Conservation (phyloP, 371 early-diverging fungal species). For the Apophysomyces sp. region DNA sequence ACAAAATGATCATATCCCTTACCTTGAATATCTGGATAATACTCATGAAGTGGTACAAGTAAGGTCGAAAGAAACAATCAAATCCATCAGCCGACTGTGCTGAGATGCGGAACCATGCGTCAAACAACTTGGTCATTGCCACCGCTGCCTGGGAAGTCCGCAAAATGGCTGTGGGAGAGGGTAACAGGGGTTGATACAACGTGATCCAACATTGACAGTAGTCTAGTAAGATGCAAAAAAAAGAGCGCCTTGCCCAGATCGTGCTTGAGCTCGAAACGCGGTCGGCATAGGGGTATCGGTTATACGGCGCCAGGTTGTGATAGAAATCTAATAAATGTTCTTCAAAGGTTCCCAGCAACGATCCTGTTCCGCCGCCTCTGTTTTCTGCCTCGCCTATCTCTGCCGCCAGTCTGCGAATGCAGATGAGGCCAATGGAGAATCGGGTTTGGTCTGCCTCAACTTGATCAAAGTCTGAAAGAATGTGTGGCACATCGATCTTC, state of each 20-base stretch:
- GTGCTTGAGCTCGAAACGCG: slow-evolving; percentile 6
- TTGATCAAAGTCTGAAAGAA: slow-evolving; percentile 17
- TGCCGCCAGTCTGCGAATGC: slow-evolving; percentile 12
- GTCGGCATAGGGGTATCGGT: neutral
- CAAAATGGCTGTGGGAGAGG: slow-evolving; percentile 14
- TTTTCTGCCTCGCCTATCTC: neutral
- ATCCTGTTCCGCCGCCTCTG: neutral
- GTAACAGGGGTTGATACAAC: slow-evolving; percentile 16
- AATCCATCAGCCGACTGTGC: slow-evolving; percentile 21
- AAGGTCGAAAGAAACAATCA: slow-evolving; percentile 45
- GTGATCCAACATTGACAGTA: slow-evolving; percentile 34
- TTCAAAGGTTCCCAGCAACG: neutral
- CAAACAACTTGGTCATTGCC: slow-evolving; percentile 25
- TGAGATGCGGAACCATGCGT: slow-evolving; percentile 23
- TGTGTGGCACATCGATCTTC: slow-evolving; percentile 18
- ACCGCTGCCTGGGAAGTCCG: slow-evolving; percentile 31
- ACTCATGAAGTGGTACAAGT: slow-evolving; percentile 37
- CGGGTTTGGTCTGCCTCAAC: slow-evolving; percentile 24
- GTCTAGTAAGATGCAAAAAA: slow-evolving; percentile 30
- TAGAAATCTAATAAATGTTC: neutral
- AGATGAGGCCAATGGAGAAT: slow-evolving; percentile 21
- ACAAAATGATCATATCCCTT: neutral
- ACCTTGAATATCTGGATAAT: slow-evolving; percentile 29
- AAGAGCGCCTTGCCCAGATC: slow-evolving; percentile 20
- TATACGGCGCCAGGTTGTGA: neutral